Conservation (phyloP, 2,329 filamentous ascomycete species). For the Neofusicoccum sp. region DNA sequence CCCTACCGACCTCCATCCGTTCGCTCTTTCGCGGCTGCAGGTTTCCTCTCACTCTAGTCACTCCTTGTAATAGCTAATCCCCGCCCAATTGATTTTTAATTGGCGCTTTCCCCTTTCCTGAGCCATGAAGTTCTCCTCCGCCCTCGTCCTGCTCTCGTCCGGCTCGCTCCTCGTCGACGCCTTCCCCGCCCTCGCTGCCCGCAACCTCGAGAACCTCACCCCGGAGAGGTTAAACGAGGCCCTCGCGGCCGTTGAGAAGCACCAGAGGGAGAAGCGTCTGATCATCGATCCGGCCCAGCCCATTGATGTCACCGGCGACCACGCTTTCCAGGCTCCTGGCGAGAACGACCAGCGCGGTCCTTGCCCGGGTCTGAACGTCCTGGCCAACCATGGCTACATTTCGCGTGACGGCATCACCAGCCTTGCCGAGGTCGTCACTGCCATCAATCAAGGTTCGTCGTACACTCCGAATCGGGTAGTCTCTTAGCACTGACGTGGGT, state of each 20-base stretch:
- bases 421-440: conserved; percentile 8
- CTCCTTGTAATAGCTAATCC: conserved; percentile 11
- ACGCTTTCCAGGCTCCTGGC: conserved; percentile 17
- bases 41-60: conserved; percentile 14
- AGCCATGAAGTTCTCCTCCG: conserved; percentile 23
- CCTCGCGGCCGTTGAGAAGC: conserved; percentile 20
- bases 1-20: conserved; percentile 11
- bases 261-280: conserved; percentile 21
- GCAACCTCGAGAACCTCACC: conserved; percentile 17
- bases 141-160: conserved; percentile 20
- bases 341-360: conserved; percentile 25
- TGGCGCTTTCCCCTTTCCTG: background rate
- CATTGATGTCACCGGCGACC: conserved; percentile 15
- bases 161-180: conserved; percentile 3
- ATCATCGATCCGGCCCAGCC: background rate
- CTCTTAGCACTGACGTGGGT: conserved; percentile 2
- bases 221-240: conserved; percentile 21
- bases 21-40: conserved; percentile 13
- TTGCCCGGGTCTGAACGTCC: conserved; percentile 35
- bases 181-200: conserved; percentile 20
- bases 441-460: conserved; percentile 11
- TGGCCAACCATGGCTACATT: conserved; percentile 37
- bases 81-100: background rate
- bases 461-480: background rate
- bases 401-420: conserved; percentile 23